These are phyloP conservation scores for Panicum miliaceum DNA, from an alignment of 176 grass and related monocot genomes.

Conservation along the genomic window DNA sequence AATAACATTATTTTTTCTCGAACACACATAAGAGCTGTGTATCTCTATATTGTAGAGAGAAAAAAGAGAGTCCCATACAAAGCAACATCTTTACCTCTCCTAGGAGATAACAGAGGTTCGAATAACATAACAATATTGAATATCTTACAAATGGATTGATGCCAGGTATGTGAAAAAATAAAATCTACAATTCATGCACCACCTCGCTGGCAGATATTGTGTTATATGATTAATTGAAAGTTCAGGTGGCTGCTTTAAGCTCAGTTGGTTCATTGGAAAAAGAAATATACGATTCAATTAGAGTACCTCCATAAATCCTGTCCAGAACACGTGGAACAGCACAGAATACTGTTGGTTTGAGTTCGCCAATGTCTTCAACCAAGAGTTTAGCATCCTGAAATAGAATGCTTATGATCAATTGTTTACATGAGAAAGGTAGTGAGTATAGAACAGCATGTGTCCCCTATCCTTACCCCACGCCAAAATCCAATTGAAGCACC, in stretches of 20 bases:
- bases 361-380: conserved; percentile 91
- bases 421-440: neutral
- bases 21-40: no score
- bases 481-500: conserved; percentile 96
- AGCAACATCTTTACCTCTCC: no score
- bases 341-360: conserved; percentile 92
- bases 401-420: conserved; percentile 38
- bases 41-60: no score
- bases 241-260: neutral
- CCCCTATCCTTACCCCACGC: conserved; percentile 74
- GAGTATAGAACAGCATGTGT: neutral
- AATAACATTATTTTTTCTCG: neutral
- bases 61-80: no score
- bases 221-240: no score
- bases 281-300: conserved; percentile 12
- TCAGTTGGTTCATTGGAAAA: neutral
- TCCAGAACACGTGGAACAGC: conserved; percentile 97
- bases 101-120: no score
- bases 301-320: conserved; percentile 82
- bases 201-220: no score
- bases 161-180: neutral
- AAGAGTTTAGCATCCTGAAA: conserved; percentile 90
- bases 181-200: neutral
- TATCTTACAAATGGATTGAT: neutral
- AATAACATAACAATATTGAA: conserved; percentile 7